These are phyloP conservation scores for Bipolaris bicolor DNA, from an alignment of 2,329 filamentous ascomycete species.

Conservation along the genomic window DNA sequence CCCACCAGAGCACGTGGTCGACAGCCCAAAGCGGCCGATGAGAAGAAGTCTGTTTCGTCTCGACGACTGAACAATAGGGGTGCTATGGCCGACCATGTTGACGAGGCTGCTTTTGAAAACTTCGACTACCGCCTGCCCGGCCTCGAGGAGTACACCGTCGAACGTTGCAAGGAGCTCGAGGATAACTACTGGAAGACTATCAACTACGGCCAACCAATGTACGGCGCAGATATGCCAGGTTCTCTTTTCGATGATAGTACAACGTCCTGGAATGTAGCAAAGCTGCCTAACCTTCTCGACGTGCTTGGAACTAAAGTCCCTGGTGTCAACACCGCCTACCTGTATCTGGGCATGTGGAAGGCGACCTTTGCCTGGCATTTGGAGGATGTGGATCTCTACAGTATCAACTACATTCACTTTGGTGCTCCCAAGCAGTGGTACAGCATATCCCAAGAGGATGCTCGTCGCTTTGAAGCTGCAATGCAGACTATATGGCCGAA, in stretches of 20 bases:
- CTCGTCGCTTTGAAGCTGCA: constrained; percentile 86
- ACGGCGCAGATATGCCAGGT: constrained; percentile 94
- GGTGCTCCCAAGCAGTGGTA: constrained; percentile 99
- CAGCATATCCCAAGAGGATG: constrained; percentile 95
- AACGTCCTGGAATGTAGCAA: constrained; percentile 90
- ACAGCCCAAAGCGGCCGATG: constrained; percentile 49
- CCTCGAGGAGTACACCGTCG: constrained; percentile 84
- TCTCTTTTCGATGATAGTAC: constrained; percentile 89
- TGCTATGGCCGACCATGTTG: constrained; percentile 77
- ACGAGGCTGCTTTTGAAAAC: constrained; percentile 87
- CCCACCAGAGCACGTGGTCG: constrained; percentile 64
- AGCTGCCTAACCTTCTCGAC: constrained; percentile 90
- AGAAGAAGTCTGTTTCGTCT: constrained; percentile 76
- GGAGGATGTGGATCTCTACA: constrained; percentile 98
- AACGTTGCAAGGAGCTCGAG: constrained; percentile 93
- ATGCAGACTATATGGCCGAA: constrained; percentile 96
- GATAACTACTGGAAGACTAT: constrained; percentile 96
- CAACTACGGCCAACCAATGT: constrained; percentile 92
- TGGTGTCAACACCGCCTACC: constrained; percentile 95
- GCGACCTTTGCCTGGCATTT: constrained; percentile 99
- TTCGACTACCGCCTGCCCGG: constrained; percentile 89
- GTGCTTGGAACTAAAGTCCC: constrained; percentile 94
- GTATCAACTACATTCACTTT: constrained; percentile 99
- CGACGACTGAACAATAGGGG: constrained; percentile 84
- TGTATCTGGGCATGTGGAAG: constrained; percentile 99